These are phyloP conservation scores for Colletotrichum spinosum DNA, from an alignment of 2,329 filamentous ascomycete species.

Conservation along the genomic window DNA sequence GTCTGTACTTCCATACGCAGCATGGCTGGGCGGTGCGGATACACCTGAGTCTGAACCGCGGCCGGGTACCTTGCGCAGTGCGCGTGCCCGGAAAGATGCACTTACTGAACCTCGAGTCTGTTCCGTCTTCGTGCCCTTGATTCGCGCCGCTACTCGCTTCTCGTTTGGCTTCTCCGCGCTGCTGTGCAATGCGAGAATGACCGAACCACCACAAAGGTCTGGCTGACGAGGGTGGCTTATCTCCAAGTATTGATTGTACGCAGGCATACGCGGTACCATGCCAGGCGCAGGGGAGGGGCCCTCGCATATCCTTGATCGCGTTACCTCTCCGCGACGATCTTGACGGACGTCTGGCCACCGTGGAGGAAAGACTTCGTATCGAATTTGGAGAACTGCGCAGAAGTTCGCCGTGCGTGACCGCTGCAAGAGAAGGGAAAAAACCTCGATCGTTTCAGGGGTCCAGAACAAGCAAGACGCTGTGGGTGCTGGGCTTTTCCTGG, in stretches of 20 bases:
- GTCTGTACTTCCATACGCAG: conserved; percentile 4
- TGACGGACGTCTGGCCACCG: conserved; percentile 10
- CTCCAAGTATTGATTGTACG: not conserved
- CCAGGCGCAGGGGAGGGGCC: not conserved
- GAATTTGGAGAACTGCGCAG: not conserved
- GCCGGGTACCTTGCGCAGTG: conserved; percentile 12
- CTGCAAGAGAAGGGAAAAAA: conserved; percentile 29
- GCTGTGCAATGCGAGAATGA: conserved; percentile 21
- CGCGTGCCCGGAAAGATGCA: not conserved
- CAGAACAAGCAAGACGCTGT: conserved; percentile 34
- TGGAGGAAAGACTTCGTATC: conserved; percentile 14
- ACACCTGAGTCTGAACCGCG: not conserved
- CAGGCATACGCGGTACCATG: not conserved
- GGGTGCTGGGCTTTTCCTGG: conserved; percentile 31
- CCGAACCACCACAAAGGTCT: not conserved
- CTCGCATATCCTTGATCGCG: conserved; percentile 10
- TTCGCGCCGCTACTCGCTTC: not conserved
- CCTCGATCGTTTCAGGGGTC: conserved; percentile 37
- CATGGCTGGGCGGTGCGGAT: too few species aligned
- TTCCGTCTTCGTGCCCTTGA: not conserved
- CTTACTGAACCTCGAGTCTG: not conserved
- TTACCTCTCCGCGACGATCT: conserved; percentile 7
- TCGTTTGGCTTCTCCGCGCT: conserved; percentile 9
- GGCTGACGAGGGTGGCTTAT: conserved; percentile 6
- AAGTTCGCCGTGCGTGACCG: conserved; percentile 14